Evolutionary conservation across 257 asterid genomes (phyloP).

Genomic region (Jacaranda mimosifolia): DNA sequence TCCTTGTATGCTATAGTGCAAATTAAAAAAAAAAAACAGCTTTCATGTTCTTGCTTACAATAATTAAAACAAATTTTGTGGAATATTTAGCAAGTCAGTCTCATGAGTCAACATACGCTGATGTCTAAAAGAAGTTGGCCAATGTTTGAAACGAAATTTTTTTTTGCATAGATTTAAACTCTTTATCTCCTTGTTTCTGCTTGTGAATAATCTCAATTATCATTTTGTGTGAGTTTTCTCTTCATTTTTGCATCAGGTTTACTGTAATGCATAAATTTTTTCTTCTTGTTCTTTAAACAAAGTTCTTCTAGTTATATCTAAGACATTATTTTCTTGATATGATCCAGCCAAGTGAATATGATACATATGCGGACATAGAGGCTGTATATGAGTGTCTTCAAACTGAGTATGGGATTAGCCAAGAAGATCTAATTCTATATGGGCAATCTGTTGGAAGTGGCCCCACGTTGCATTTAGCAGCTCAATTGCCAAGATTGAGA

Average conservation of each 20-base stretch:
- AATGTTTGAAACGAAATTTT: not conserved
- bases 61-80: not conserved
- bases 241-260: not conserved
- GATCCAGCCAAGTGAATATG: conserved; percentile 87
- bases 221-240: not conserved
- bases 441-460: conserved; percentile 99
- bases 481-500: conserved; percentile 89
- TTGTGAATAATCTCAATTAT: conserved; percentile 22
- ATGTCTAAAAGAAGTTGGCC: not conserved
- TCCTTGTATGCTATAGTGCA: no score
- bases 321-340: conserved; percentile 21
- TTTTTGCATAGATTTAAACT: not conserved
- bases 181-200: not conserved
- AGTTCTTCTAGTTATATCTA: not conserved
- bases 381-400: conserved; percentile 96
- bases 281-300: not conserved
- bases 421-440: conserved; percentile 87
- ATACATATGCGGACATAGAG: conserved; percentile 96
- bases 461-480: conserved; percentile 95
- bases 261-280: not conserved
- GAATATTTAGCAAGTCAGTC: conserved; percentile 6
- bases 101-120: not conserved
- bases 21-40: not conserved
- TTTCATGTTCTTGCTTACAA: not conserved
- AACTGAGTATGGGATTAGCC: conserved; percentile 90